Conservation (phyloP, 371 early-diverging fungal species). For the Syncephalastrum monosporum region DNA sequence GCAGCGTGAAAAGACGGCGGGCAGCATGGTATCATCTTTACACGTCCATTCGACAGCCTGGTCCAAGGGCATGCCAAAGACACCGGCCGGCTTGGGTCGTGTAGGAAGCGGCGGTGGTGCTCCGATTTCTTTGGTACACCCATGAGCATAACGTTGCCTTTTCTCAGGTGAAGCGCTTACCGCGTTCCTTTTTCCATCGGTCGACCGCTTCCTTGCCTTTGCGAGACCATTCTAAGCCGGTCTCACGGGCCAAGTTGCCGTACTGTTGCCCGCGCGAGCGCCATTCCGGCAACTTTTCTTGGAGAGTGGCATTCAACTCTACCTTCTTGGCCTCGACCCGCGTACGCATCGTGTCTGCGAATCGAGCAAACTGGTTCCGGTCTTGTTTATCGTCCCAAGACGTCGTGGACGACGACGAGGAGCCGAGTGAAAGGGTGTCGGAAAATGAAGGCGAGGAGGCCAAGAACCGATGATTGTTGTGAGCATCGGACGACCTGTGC, state of each 20-base stretch:
- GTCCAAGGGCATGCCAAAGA: slow-evolving; percentile 60
- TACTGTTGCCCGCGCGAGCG: slow-evolving; percentile 40
- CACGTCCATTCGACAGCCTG: slow-evolving; percentile 52
- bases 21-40: slow-evolving; percentile 59
- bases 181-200: slow-evolving; percentile 45
- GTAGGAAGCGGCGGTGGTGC: slow-evolving; percentile 5
- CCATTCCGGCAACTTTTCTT: slow-evolving; percentile 52
- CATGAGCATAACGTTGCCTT: neutral
- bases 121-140: neutral
- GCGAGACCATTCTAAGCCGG: slow-evolving; percentile 48
- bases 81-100: slow-evolving; percentile 20
- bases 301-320: slow-evolving; percentile 47
- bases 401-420: slow-evolving; percentile 2
- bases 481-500: too few relatives aligned
- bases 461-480: neutral
- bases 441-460: slow-evolving; percentile 1
- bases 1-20: slow-evolving; percentile 73
- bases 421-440: neutral
- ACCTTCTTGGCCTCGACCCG: slow-evolving; percentile 41
- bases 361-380: neutral
- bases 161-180: neutral
- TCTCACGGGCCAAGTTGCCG: slow-evolving; percentile 46
- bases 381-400: slow-evolving; percentile 7
- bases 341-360: slow-evolving; percentile 28
- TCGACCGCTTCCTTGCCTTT: slow-evolving; percentile 51